These are phyloP conservation scores for Beauveria scarabaeidicola DNA, from an alignment of 2,329 filamentous ascomycete genomes.

Conservation along the genomic window DNA sequence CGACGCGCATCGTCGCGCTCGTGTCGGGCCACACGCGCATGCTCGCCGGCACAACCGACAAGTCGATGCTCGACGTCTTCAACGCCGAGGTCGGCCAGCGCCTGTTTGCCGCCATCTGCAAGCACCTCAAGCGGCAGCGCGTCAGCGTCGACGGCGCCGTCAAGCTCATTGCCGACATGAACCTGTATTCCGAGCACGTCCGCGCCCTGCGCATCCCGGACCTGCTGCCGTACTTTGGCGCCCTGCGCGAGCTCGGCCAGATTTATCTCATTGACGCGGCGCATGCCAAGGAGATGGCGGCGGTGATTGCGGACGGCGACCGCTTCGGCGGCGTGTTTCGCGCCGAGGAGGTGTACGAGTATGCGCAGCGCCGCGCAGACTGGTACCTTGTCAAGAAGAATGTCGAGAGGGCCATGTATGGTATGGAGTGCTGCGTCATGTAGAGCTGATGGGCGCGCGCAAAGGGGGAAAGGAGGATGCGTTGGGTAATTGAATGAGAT, in stretches of 20 bases:
- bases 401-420: constrained; percentile 96
- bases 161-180: constrained; percentile 93
- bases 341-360: constrained; percentile 96
- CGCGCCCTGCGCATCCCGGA: constrained; percentile 73
- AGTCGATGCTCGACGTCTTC: constrained; percentile 97
- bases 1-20: constrained; percentile 71
- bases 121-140: constrained; percentile 93
- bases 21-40: constrained; percentile 85
- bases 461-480: neutral
- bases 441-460: constrained; percentile 36
- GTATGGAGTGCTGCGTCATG: constrained; percentile 82
- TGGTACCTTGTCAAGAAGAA: constrained; percentile 86
- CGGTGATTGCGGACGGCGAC: constrained; percentile 85
- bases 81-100: constrained; percentile 94
- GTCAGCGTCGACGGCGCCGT: constrained; percentile 84
- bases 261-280: constrained; percentile 82
- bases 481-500: neutral
- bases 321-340: constrained; percentile 88
- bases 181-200: constrained; percentile 82
- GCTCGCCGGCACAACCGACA: constrained; percentile 90
- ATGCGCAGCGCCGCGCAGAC: constrained; percentile 85
- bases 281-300: constrained; percentile 90
- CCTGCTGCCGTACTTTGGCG: constrained; percentile 81
- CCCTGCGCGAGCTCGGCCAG: constrained; percentile 84
- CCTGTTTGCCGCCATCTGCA: constrained; percentile 85